Evolutionary conservation across 495 filamentous ascomycete species (phyloP).

Genomic region (Penicillium samsonianum): DNA sequence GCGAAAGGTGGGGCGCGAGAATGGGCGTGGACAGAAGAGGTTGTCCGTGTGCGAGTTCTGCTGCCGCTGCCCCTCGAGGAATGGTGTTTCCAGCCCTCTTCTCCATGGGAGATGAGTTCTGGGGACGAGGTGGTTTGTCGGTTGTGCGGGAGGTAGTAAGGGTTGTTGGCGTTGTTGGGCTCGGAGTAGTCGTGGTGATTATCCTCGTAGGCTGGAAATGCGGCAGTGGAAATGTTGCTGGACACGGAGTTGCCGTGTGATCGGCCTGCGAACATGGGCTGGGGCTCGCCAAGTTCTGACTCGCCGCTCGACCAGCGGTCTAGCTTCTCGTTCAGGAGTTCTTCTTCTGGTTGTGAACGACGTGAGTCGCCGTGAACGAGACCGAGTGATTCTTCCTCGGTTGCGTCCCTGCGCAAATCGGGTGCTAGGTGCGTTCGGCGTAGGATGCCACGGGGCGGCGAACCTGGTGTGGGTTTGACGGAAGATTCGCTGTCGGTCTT

Average conservation of each 20-base stretch:
- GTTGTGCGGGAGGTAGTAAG: conserved; percentile 26
- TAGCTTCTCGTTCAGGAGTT: conserved; percentile 36
- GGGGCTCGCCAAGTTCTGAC: conserved; percentile 26
- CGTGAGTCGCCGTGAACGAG: conserved; percentile 75
- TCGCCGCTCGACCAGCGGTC: conserved; percentile 35
- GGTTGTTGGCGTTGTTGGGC: conserved; percentile 26
- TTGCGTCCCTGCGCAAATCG: conserved; percentile 51
- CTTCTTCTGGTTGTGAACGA: conserved; percentile 22
- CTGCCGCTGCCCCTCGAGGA: neutral
- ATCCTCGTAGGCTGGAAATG: conserved; percentile 40
- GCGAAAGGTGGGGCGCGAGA: conserved; percentile 26
- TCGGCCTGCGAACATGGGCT: conserved; percentile 23
- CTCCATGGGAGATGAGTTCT: conserved; percentile 13
- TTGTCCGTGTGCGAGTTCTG: conserved; percentile 24
- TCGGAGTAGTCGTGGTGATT: conserved; percentile 24
- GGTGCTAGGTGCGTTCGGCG: conserved; percentile 46
- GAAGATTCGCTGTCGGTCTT: conserved; percentile 37
- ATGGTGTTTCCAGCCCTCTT: conserved; percentile 1
- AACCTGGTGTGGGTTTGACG: conserved; percentile 29
- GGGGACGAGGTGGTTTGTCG: conserved; percentile 17
- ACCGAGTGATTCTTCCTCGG: conserved; percentile 87
- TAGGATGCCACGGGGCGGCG: conserved; percentile 39
- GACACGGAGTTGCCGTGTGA: conserved; percentile 34
- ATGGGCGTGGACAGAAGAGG: conserved; percentile 22
- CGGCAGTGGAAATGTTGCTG: conserved; percentile 31